These are phyloP conservation scores for Sanghuangporus baumii DNA, from an alignment of 1,284 basidiomycete genomes.

Conservation along the genomic window DNA sequence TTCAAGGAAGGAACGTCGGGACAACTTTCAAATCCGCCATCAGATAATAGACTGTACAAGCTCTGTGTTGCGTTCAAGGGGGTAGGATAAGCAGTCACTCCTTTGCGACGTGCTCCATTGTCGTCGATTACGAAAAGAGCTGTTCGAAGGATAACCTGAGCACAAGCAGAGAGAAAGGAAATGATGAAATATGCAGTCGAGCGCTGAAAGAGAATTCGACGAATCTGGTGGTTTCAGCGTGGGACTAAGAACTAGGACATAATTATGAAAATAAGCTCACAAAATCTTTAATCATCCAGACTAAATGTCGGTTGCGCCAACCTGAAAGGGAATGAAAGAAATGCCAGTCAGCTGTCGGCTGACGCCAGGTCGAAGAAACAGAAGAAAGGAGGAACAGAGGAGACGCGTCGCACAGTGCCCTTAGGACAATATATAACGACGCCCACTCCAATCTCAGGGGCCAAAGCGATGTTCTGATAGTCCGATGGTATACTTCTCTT, in stretches of 20 bases:
- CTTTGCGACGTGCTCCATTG: not conserved
- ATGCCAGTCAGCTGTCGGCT: not conserved
- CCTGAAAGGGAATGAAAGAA: not conserved
- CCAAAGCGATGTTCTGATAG: too few species aligned
- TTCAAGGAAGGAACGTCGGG: not conserved
- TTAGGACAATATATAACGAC: not conserved
- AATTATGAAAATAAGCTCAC: not conserved
- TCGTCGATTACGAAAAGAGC: conserved; percentile 7
- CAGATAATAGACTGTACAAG: not conserved
- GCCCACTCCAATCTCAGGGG: not conserved
- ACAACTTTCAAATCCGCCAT: conserved; percentile 4
- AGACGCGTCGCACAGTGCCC: not conserved
- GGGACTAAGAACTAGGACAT: not conserved
- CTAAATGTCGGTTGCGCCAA: not conserved
- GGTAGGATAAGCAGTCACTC: not conserved
- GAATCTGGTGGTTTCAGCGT: not conserved
- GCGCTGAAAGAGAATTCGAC: conserved; percentile 6
- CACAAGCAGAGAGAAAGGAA: conserved; percentile 5
- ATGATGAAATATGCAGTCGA: conserved; percentile 11
- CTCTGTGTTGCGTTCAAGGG: not conserved
- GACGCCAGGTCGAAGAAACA: not conserved
- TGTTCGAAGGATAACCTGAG: conserved; percentile 9
- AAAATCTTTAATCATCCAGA: conserved; percentile 12
- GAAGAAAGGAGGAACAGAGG: not conserved
- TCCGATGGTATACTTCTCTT: too few species aligned